Percentiles rank a stretch among this genome's conserved stretches.
Evolutionary conservation across 495 filamentous ascomycete genomes (phyloP).

Genomic region (Glarea lozoyensis): DNA sequence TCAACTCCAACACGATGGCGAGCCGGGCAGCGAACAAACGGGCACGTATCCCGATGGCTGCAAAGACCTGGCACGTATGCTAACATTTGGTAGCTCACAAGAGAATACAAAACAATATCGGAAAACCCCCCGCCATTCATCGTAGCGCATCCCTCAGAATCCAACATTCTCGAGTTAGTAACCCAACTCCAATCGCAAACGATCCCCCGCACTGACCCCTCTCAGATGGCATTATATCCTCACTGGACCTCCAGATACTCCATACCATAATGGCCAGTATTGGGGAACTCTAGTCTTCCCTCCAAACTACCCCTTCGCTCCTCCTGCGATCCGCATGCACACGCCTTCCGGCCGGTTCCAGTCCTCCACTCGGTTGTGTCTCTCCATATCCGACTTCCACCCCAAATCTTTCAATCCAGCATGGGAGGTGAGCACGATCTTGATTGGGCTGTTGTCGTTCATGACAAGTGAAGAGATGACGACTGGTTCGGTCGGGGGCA

Average conservation of each 20-base stretch:
- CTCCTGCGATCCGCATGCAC: slow-evolving; percentile 97
- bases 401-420: slow-evolving; percentile 96
- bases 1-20: slow-evolving; percentile 49
- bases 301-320: slow-evolving; percentile 92
- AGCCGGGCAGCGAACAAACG: slow-evolving; percentile 77
- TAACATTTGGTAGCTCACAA: slow-evolving; percentile 58
- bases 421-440: slow-evolving; percentile 96
- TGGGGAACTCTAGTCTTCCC: slow-evolving; percentile 97
- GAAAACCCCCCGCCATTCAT: slow-evolving; percentile 93
- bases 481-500: slow-evolving; percentile 78
- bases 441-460: slow-evolving; percentile 89
- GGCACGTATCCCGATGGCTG: slow-evolving; percentile 38
- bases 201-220: slow-evolving; percentile 2
- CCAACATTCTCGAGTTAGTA: slow-evolving; percentile 84
- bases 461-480: slow-evolving; percentile 99
- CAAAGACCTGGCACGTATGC: background rate
- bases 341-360: slow-evolving; percentile 94
- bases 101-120: slow-evolving; percentile 88
- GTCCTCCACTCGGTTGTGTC: slow-evolving; percentile 81
- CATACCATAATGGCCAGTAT: slow-evolving; percentile 92
- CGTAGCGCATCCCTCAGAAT: slow-evolving; percentile 84
- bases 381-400: slow-evolving; percentile 94
- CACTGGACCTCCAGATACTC: slow-evolving; percentile 88
- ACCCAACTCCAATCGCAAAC: background rate
- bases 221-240: slow-evolving; percentile 95